phyloP scores from a whole-genome alignment of 805 yeast genomes.

The Babjeviella inositovora region DNA sequence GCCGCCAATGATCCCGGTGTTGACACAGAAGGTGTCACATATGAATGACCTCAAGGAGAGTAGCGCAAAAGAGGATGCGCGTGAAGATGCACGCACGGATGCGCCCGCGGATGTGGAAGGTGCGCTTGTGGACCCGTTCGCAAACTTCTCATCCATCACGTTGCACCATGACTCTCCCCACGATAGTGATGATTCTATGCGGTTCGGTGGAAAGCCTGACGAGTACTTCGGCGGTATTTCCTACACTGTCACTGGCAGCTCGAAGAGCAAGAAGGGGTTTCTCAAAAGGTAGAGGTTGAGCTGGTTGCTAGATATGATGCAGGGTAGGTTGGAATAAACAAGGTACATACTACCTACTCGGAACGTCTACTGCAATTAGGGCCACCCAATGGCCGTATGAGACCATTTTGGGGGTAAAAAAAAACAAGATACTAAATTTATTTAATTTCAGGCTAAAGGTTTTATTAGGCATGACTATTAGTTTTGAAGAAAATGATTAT shows the following conservation, averaged over 20 bases:
- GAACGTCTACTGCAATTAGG: too few relatives aligned
- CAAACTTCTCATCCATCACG: slow-evolving; percentile 73
- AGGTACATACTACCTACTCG: too few relatives aligned
- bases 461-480: too few relatives aligned
- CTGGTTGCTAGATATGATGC: too few relatives aligned
- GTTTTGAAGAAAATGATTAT: too few relatives aligned
- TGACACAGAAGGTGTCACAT: slow-evolving; percentile 14
- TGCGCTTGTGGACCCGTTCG: slow-evolving; percentile 58
- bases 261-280: slow-evolving; percentile 12
- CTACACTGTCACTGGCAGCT: slow-evolving; percentile 27
- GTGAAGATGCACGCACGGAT: slow-evolving; percentile 5
- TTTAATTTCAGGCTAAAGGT: too few relatives aligned
- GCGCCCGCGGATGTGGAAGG: slow-evolving; percentile 8
- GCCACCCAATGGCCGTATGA: too few relatives aligned
- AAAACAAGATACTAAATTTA: too few relatives aligned
- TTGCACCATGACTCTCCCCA: slow-evolving; percentile 55
- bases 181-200: slow-evolving; percentile 23
- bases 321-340: too few relatives aligned
- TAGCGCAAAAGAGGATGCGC: slow-evolving; percentile 5
- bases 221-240: slow-evolving; percentile 34
- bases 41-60: slow-evolving; percentile 1
- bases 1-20: slow-evolving; percentile 91
- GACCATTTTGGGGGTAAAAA: too few relatives aligned
- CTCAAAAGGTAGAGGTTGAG: too few relatives aligned
- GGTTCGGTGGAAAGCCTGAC: slow-evolving; percentile 25